Base-by-base conservation (phyloP, 2,329 filamentous ascomycete species). In the Fusarium ambrosium region DNA sequence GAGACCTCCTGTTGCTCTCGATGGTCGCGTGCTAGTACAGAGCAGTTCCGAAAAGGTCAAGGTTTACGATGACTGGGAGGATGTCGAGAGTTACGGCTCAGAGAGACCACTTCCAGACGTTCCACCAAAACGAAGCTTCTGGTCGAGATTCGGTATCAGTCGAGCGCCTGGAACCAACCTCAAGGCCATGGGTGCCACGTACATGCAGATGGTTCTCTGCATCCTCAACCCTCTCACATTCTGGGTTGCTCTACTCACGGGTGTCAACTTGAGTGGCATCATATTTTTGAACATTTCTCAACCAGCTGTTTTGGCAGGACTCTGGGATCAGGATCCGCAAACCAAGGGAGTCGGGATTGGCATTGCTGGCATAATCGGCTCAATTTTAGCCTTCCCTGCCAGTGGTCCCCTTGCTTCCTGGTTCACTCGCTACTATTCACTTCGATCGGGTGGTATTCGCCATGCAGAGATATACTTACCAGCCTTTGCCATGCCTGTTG, bases 181-280 rank as follows among this genome's bases (percentile, higher is more conserved):
- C 36, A 64, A 56, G 6, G 70, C 73, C 1, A 22, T 60, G 51
- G 29, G 37, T 6, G 45, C 63, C 1, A 77, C 75, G 4, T 77
- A 75, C 22, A 64, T 68, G 32, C 75, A 77, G 14, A 77, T 77
- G 70, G 29, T 75, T 2, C 14, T 75, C 4, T 77, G 74, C 3
- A 67, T 77, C 3, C 27, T 77, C 2, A 77, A 77, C 3, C 75
- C 75, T 6, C 63, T 77, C 1, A 76, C 70, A 1, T 77, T 77
- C 2, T 75, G 74, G 74, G 70, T 77, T 4, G 70, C 72, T 10
- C 10, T 77, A 0, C 75, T 77, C 5, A 48, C 70, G 0, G 75
- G 74, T 1, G 68, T 69, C 8, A 71, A 60, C 13, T 68, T 75
- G 0, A 74, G 73, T 4, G 70, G 73, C 1, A 55, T 74, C 3